These are phyloP conservation scores for Morella rubra DNA, from an alignment of 306 rosid species.

Conservation along the genomic window DNA sequence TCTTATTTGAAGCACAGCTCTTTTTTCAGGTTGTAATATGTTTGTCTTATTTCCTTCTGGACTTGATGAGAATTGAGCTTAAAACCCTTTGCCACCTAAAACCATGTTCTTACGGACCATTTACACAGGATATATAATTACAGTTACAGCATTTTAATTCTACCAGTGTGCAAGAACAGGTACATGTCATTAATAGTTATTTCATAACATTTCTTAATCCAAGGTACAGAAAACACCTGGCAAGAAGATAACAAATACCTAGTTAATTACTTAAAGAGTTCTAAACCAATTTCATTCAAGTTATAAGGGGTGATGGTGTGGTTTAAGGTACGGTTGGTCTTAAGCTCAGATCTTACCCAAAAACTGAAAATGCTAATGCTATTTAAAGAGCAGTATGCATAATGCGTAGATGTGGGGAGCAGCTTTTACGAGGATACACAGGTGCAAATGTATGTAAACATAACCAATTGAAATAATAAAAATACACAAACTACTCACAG, in stretches of 20 bases:
- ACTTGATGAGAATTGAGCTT: not conserved
- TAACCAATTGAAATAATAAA: not conserved
- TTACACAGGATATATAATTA: not conserved
- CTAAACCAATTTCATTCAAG: not conserved
- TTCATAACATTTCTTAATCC: not conserved
- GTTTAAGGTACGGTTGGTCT: not conserved
- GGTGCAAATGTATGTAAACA: not conserved
- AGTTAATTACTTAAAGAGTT: not conserved
- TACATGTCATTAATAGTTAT: not conserved
- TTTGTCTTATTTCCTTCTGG: not conserved
- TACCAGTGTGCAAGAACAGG: no score
- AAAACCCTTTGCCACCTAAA: not conserved
- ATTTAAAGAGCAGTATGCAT: not conserved
- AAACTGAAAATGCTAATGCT: not conserved
- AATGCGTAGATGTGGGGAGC: not conserved
- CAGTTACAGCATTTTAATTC: no score
- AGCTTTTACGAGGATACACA: not conserved
- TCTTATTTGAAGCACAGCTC: no score
- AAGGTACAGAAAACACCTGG: no score
- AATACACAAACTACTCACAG: conserved; percentile 46
- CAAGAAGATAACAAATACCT: conserved; percentile 5
- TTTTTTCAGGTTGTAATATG: no score
- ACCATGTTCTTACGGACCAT: not conserved
- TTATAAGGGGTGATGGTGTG: not conserved
- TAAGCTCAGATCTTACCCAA: not conserved